Percentiles rank a stretch among this genome's conserved stretches.
These are phyloP conservation scores for Trichoderma pleuroti DNA, from an alignment of 2,329 filamentous ascomycete genomes.

Conservation along the genomic window DNA sequence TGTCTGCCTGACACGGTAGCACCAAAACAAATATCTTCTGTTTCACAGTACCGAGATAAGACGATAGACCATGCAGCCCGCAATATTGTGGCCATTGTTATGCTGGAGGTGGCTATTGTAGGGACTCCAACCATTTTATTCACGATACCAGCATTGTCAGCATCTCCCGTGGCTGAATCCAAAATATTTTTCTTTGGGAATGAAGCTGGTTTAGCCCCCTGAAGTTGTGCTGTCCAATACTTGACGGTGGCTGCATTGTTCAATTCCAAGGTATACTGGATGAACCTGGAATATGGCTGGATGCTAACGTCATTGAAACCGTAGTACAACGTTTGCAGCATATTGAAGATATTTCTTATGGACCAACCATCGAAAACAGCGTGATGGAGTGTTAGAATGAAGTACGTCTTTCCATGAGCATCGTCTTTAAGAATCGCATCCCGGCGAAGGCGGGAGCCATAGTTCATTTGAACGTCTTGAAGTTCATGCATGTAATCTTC, in stretches of 20 bases:
- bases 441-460: not conserved
- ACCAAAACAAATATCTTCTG: slow-evolving; percentile 11
- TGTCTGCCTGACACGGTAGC: slow-evolving; percentile 2
- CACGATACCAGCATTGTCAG: slow-evolving; percentile 12
- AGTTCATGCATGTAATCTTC: not conserved
- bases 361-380: slow-evolving; percentile 16
- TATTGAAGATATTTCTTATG: not conserved
- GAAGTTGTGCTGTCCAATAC: not conserved
- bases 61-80: slow-evolving; percentile 9
- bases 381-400: slow-evolving; percentile 5
- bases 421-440: not conserved
- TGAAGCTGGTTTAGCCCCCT: not conserved
- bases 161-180: too few relatives aligned
- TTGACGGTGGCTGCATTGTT: not conserved
- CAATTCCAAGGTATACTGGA: slow-evolving; percentile 3
- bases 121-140: not conserved
- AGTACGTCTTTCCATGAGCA: not conserved
- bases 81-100: slow-evolving; percentile 12
- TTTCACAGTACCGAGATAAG: not conserved
- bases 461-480: not conserved
- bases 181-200: not conserved
- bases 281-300: not conserved
- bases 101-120: not conserved
- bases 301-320: not conserved
- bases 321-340: not conserved